A percentile compares a stretch with the other conserved stretches of the same genome.
These are phyloP conservation scores for Blastocystis sp. DNA, from an alignment of 352 stramenopile species.

Conservation along the genomic window DNA sequence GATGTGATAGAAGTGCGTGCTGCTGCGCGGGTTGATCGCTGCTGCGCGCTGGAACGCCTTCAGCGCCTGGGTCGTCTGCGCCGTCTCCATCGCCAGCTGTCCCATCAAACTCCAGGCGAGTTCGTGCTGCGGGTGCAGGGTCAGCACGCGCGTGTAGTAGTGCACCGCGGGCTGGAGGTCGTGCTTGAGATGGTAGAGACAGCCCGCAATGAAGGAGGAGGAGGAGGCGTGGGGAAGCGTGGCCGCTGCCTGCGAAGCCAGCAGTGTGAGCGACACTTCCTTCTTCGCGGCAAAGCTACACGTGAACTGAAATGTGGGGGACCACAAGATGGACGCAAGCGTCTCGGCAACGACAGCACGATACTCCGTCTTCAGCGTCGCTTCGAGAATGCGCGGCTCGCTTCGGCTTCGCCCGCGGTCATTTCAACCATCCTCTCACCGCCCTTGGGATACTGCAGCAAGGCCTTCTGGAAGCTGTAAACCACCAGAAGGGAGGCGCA, in stretches of 20 bases:
- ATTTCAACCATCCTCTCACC: not conserved
- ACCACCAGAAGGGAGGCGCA: too few species aligned
- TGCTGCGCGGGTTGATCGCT: not conserved
- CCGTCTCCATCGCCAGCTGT: conserved; percentile 8
- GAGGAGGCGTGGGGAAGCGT: not conserved
- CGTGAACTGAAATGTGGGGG: not conserved
- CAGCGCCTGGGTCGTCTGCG: not conserved
- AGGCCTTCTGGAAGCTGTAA: not conserved
- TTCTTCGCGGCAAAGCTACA: conserved; percentile 1
- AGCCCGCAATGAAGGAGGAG: not conserved
- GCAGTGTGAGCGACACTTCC: not conserved
- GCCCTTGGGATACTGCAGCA: not conserved
- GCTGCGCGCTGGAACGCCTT: not conserved
- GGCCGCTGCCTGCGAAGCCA: not conserved
- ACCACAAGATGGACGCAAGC: not conserved
- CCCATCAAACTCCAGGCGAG: conserved; percentile 7
- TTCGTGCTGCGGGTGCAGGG: not conserved
- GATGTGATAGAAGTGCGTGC: conserved; percentile 6
- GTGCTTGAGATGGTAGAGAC: not conserved
- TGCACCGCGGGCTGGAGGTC: not conserved
- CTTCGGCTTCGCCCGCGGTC: not conserved
- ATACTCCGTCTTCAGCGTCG: too few species aligned
- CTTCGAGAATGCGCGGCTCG: too few species aligned
- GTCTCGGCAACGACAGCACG: not conserved
- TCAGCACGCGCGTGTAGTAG: not conserved